phyloP scores from a whole-genome alignment of 306 rosid species.

The Gastrolobium villosum region DNA sequence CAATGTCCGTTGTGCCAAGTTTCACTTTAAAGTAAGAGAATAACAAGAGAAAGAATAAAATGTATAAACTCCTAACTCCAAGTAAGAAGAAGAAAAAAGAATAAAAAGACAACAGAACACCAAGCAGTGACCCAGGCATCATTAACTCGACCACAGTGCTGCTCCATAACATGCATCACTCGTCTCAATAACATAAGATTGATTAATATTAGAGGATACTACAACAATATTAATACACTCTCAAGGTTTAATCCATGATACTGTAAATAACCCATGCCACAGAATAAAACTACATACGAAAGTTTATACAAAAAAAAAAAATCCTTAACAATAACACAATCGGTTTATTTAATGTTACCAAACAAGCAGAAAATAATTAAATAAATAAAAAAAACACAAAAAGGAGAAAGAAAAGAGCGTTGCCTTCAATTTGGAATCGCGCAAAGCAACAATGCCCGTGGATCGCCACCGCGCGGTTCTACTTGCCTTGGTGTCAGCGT shows the following conservation, averaged over 20 bases:
- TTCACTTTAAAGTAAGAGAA: no score
- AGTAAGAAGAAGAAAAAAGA: not conserved
- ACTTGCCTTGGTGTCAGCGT: conserved; percentile 66
- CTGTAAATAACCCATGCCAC: not conserved
- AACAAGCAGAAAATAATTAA: not conserved
- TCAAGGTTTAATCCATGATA: not conserved
- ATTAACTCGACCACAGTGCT: not conserved
- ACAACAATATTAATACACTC: not conserved
- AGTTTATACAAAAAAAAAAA: not conserved
- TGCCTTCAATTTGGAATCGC: conserved; percentile 92
- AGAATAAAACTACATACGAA: not conserved
- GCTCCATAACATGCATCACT: not conserved
- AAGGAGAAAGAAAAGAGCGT: not conserved
- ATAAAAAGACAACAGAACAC: conserved; percentile 5
- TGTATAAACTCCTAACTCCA: not conserved
- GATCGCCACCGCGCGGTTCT: conserved; percentile 91
- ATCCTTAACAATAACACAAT: not conserved
- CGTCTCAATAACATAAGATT: conserved; percentile 6
- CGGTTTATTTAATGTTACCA: not conserved
- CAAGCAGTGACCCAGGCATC: not conserved
- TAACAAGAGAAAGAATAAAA: not conserved
- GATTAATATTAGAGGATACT: not conserved
- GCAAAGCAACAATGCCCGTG: conserved; percentile 93
- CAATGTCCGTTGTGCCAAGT: no score
- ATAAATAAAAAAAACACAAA: no score